Evolutionary conservation across 2,329 filamentous ascomycete genomes (phyloP).

Genomic region (Colletotrichum siamense): DNA sequence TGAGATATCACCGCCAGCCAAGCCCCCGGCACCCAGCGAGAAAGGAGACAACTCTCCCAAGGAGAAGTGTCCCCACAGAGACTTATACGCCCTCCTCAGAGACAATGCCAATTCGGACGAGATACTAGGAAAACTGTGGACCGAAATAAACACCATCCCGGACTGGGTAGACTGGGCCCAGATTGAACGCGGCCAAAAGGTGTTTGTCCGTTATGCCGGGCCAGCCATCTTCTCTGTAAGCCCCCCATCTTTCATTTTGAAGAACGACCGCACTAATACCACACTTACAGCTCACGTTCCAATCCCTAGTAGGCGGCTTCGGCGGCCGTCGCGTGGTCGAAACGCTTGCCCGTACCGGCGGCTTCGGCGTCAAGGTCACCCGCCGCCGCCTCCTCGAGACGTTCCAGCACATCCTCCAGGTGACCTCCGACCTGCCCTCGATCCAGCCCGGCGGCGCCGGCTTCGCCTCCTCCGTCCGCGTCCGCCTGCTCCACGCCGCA

Average conservation of each 20-base stretch:
- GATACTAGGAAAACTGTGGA: conserved; percentile 64
- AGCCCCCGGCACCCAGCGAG: conserved; percentile 34
- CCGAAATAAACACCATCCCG: conserved; percentile 69
- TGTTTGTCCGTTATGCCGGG: conserved; percentile 79
- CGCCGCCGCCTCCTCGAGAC: conserved; percentile 71
- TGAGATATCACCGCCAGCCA: conserved; percentile 56
- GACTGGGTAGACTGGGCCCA: conserved; percentile 81
- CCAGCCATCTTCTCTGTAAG: conserved; percentile 64
- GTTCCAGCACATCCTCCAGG: conserved; percentile 76
- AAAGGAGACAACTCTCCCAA: conserved; percentile 32
- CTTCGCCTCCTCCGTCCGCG: conserved; percentile 65
- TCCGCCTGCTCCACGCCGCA: conserved; percentile 69
- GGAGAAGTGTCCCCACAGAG: conserved; percentile 44
- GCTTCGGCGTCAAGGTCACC: conserved; percentile 73
- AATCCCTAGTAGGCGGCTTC: conserved; percentile 74
- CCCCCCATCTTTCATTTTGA: conserved; percentile 10
- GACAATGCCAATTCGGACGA: conserved; percentile 63
- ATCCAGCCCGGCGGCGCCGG: conserved; percentile 73
- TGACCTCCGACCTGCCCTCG: conserved; percentile 67
- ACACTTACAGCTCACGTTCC: conserved; percentile 58
- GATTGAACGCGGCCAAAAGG: conserved; percentile 75
- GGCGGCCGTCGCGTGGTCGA: conserved; percentile 76
- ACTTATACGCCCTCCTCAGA: conserved; percentile 68
- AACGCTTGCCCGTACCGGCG: conserved; percentile 75
- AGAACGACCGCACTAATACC: conserved; percentile 29